Evolutionary conservation across 1,284 basidiomycete species (phyloP).

Genomic region (Peniophora sp.): DNA sequence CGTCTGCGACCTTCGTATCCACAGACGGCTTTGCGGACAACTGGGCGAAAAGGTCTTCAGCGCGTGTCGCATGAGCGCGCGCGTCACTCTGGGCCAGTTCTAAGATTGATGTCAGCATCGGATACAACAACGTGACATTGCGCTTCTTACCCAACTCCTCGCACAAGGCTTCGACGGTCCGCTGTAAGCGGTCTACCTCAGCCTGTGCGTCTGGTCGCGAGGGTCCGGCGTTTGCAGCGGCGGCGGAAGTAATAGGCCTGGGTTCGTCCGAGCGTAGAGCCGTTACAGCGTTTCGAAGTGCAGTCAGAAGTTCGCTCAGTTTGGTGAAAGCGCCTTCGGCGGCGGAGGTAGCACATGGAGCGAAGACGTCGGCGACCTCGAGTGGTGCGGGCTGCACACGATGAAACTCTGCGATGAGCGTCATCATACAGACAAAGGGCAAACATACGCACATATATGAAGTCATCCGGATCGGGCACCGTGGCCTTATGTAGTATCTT

Average conservation of each 20-base stretch:
- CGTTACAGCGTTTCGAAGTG: slow-evolving; percentile 29
- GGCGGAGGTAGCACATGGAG: slow-evolving; percentile 36
- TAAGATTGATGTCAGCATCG: slow-evolving; percentile 19
- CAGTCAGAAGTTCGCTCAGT: slow-evolving; percentile 37
- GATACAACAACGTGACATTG: not conserved
- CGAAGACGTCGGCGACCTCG: slow-evolving; percentile 48
- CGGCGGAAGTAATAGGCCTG: slow-evolving; percentile 8
- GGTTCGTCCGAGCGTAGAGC: slow-evolving; percentile 13
- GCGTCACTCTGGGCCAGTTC: slow-evolving; percentile 39
- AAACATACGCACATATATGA: slow-evolving; percentile 6
- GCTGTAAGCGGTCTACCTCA: slow-evolving; percentile 40
- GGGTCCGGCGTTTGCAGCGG: slow-evolving; percentile 11
- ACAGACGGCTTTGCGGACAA: not conserved
- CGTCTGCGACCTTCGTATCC: slow-evolving; percentile 31
- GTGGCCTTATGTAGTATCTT: slow-evolving; percentile 33
- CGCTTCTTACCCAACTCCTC: slow-evolving; percentile 47
- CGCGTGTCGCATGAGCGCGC: slow-evolving; percentile 16
- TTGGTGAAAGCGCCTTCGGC: slow-evolving; percentile 44
- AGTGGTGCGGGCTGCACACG: slow-evolving; percentile 34
- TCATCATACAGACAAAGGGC: not conserved
- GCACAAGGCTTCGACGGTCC: slow-evolving; percentile 38
- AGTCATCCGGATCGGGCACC: slow-evolving; percentile 8
- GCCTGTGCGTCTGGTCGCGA: slow-evolving; percentile 11
- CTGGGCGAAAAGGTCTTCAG: not conserved
- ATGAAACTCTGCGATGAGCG: not conserved